These are phyloP conservation scores for Macadamia integrifolia DNA, from an alignment of 164 flowering plant genomes.

Conservation along the genomic window DNA sequence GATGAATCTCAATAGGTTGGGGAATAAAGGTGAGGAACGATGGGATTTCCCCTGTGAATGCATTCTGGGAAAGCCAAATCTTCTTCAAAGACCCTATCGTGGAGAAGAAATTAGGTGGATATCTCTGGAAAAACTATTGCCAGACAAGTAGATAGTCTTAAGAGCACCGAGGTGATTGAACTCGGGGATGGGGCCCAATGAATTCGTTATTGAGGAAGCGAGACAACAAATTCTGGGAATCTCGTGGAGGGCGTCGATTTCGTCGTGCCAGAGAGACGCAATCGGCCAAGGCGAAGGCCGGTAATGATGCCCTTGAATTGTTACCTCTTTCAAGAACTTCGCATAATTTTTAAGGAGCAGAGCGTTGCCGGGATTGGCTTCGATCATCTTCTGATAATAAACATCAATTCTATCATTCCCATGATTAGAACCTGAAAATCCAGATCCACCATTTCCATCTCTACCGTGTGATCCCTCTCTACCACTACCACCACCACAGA, in stretches of 20 bases:
- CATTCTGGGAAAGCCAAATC: constrained; percentile 47
- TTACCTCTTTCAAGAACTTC: constrained; percentile 57
- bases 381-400: constrained; percentile 48
- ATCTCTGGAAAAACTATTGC: constrained; percentile 58
- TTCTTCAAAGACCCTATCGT: constrained; percentile 49
- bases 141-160: constrained; percentile 39
- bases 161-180: constrained; percentile 47
- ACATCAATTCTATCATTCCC: constrained; percentile 27
- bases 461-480: constrained; percentile 20
- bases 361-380: constrained; percentile 15
- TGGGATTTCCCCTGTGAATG: constrained; percentile 65
- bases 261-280: constrained; percentile 46
- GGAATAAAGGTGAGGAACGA: constrained; percentile 33
- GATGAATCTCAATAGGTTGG: constrained; percentile 40
- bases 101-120: constrained; percentile 45
- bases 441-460: constrained; percentile 10
- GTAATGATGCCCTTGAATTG: constrained; percentile 22
- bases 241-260: constrained; percentile 32
- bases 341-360: constrained; percentile 58
- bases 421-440: constrained; percentile 18
- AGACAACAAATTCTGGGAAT: constrained; percentile 40
- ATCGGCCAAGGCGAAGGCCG: constrained; percentile 37
- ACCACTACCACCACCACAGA: constrained; percentile 17
- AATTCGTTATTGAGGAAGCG: constrained; percentile 46
- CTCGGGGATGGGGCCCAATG: constrained; percentile 53